These are phyloP conservation scores for Phytopythium ostracodes DNA, from an alignment of 352 stramenopile species.

Conservation along the genomic window DNA sequence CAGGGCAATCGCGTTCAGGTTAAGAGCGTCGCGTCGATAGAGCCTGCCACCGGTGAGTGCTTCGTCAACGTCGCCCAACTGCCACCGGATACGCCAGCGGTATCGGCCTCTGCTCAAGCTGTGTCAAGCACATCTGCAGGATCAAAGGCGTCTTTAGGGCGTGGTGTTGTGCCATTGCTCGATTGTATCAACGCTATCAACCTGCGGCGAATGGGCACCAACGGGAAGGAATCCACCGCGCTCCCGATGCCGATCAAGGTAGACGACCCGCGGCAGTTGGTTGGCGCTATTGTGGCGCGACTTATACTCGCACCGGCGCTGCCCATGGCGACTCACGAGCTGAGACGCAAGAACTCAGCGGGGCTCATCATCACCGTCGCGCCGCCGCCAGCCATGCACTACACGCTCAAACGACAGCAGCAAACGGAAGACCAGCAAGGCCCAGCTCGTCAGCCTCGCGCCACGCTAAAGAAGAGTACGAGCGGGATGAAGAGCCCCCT, in stretches of 20 bases:
- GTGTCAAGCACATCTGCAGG: neutral
- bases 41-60: conserved; percentile 34
- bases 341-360: conserved; percentile 31
- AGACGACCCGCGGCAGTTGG: conserved; percentile 36
- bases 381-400: conserved; percentile 48
- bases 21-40: conserved; percentile 28
- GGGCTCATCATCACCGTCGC: conserved; percentile 37
- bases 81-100: neutral
- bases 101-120: neutral
- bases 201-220: conserved; percentile 24
- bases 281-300: conserved; percentile 28
- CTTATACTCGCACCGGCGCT: conserved; percentile 33
- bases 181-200: conserved; percentile 63
- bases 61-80: conserved; percentile 16
- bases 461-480: neutral
- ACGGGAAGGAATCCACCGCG: conserved; percentile 14
- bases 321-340: conserved; percentile 50
- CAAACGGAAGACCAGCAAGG: neutral
- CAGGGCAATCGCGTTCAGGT: conserved; percentile 33
- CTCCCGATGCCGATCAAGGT: conserved; percentile 29
- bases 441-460: neutral
- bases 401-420: conserved; percentile 16
- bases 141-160: neutral
- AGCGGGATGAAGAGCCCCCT: neutral
- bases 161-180: conserved; percentile 15